Evolutionary conservation across 148 eudicot genomes (phyloP).

Genomic region (Bassia scoparia): DNA sequence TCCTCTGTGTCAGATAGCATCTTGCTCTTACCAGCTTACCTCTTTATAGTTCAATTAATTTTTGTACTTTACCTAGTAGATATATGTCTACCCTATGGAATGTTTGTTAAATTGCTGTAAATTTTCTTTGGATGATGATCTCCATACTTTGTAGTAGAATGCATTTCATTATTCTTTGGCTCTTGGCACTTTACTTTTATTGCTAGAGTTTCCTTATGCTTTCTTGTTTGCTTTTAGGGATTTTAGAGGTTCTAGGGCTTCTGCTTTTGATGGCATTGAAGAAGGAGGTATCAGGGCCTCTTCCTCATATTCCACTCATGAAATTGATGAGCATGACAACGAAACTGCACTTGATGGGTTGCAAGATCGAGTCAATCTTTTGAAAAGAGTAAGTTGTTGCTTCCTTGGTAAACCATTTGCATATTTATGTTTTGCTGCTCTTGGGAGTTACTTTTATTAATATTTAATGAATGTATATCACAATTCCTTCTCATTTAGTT

Average conservation of each 20-base stretch:
- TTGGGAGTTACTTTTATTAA: background rate
- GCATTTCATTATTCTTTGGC: background rate
- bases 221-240: constrained; percentile 41
- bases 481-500: background rate
- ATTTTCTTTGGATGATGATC: background rate
- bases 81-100: background rate
- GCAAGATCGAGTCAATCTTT: constrained; percentile 79
- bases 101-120: background rate
- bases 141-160: background rate
- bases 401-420: background rate
- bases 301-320: constrained; percentile 72
- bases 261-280: constrained; percentile 85
- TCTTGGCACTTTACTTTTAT: background rate
- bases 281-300: constrained; percentile 95
- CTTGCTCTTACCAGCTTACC: background rate
- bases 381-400: constrained; percentile 66
- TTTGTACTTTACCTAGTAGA: background rate
- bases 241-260: constrained; percentile 49
- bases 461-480: background rate
- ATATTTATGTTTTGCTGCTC: background rate
- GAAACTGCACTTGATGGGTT: constrained; percentile 78
- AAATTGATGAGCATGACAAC: constrained; percentile 90
- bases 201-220: background rate
- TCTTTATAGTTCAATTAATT: background rate
- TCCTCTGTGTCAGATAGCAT: background rate